Conservation (phyloP, 768 basidiomycete genomes). For the Tricholoma furcatifolium region DNA sequence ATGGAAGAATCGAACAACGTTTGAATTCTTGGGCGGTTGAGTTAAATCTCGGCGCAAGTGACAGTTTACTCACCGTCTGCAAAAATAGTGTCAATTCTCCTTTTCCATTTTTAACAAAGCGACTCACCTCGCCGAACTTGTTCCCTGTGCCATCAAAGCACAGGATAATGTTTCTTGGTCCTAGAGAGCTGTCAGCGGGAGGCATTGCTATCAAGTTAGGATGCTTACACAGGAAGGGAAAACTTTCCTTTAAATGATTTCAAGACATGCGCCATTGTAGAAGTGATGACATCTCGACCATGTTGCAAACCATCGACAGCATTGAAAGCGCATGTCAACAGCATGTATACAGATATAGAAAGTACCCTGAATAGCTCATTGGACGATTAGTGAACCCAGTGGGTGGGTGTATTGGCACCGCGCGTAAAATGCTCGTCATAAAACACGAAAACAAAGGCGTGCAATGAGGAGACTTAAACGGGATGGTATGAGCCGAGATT, state of each 20-base stretch:
- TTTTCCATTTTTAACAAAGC: not conserved
- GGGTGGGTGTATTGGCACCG: too few species aligned
- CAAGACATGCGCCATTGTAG: not conserved
- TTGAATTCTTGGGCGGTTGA: slow-evolving; percentile 14
- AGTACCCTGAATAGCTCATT: too few species aligned
- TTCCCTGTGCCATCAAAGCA: slow-evolving; percentile 31
- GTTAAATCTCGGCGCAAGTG: not conserved
- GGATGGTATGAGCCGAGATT: too few species aligned
- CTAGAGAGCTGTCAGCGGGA: not conserved
- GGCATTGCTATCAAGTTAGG: not conserved
- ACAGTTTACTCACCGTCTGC: slow-evolving; percentile 2
- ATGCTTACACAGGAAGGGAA: not conserved
- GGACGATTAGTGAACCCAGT: too few species aligned
- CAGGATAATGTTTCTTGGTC: slow-evolving; percentile 17
- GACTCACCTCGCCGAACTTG: slow-evolving; percentile 25
- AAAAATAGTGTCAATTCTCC: not conserved
- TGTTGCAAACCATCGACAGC: too few species aligned
- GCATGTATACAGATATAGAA: too few species aligned
- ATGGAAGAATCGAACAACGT: slow-evolving; percentile 19
- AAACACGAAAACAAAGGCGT: too few species aligned
- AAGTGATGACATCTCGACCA: too few species aligned
- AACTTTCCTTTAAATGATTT: not conserved
- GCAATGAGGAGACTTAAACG: too few species aligned
- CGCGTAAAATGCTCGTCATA: too few species aligned
- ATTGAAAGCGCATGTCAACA: too few species aligned